Percentiles rank a stretch among this genome's conserved stretches.
Evolutionary conservation across 257 asterid species (phyloP).

Genomic region (Solanum pennellii): DNA sequence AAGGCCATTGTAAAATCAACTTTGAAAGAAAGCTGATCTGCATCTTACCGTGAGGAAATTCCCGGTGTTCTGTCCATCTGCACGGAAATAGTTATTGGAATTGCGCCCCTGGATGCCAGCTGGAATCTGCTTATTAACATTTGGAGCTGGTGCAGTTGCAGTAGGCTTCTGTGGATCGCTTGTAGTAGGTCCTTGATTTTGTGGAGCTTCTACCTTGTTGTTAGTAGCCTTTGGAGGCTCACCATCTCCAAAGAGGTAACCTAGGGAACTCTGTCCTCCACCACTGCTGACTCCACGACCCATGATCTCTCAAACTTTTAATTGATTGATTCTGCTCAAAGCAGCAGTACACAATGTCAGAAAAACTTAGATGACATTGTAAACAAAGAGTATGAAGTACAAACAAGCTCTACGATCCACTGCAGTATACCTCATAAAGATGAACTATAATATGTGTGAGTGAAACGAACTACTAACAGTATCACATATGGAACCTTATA

Average conservation of each 20-base stretch:
- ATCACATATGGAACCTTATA: background rate
- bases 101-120: constrained; percentile 57
- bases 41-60: constrained; percentile 68
- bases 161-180: constrained; percentile 32
- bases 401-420: background rate
- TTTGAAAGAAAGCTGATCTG: background rate
- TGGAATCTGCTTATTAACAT: constrained; percentile 40
- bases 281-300: constrained; percentile 87
- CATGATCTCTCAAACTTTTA: constrained; percentile 22
- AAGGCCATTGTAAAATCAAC: background rate
- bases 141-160: constrained; percentile 31
- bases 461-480: background rate
- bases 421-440: background rate
- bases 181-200: constrained; percentile 22
- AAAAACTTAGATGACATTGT: background rate
- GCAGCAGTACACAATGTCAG: background rate
- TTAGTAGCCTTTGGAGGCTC: constrained; percentile 51
- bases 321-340: constrained; percentile 9
- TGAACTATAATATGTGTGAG: background rate
- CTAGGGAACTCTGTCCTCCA: constrained; percentile 88
- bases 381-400: background rate
- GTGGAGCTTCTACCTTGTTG: constrained; percentile 28
- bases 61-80: constrained; percentile 79
- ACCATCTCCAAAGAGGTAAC: constrained; percentile 72
- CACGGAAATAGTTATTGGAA: constrained; percentile 50